Evolutionary conservation across 176 grass and related monocot genomes (phyloP).

Genomic region (Phragmites australis): DNA sequence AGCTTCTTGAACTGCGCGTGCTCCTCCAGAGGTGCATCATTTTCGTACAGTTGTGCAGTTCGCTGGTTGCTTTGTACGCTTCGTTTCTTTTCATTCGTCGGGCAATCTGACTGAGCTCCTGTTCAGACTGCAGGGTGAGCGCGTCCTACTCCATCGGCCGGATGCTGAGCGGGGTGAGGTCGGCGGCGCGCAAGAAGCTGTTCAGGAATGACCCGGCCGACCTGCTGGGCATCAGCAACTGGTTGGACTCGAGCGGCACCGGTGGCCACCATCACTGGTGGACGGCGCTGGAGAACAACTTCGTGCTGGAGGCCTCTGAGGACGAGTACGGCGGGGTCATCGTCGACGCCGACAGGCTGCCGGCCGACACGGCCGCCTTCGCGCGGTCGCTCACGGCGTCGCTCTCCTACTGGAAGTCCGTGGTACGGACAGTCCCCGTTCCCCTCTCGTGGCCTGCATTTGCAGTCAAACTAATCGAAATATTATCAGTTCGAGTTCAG

Average conservation of each 20-base stretch:
- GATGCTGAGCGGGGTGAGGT: slow-evolving; percentile 48
- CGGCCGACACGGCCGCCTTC: slow-evolving; percentile 55
- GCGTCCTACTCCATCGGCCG: slow-evolving; percentile 51
- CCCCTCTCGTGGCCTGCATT: no score
- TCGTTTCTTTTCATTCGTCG: neutral
- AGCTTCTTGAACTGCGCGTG: slow-evolving; percentile 40
- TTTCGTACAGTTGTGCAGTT: neutral
- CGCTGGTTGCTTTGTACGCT: neutral
- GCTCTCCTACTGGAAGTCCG: slow-evolving; percentile 72
- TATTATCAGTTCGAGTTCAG: neutral
- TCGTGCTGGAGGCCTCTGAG: slow-evolving; percentile 63
- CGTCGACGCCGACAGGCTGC: slow-evolving; percentile 66
- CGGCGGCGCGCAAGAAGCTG: slow-evolving; percentile 47
- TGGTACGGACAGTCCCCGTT: slow-evolving; percentile 37
- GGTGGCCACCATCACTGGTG: slow-evolving; percentile 27
- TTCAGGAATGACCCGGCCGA: slow-evolving; percentile 36
- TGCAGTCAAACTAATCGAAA: no score
- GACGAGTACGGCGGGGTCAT: slow-evolving; percentile 93
- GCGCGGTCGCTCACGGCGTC: slow-evolving; percentile 52
- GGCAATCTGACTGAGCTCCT: neutral
- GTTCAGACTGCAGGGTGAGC: slow-evolving; percentile 38
- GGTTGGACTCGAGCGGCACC: neutral
- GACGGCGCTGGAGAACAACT: slow-evolving; percentile 52
- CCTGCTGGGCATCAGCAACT: slow-evolving; percentile 29
- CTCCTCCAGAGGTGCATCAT: slow-evolving; percentile 28